Conservation (phyloP, 495 filamentous ascomycete species). For the Neurospora hispaniola region DNA sequence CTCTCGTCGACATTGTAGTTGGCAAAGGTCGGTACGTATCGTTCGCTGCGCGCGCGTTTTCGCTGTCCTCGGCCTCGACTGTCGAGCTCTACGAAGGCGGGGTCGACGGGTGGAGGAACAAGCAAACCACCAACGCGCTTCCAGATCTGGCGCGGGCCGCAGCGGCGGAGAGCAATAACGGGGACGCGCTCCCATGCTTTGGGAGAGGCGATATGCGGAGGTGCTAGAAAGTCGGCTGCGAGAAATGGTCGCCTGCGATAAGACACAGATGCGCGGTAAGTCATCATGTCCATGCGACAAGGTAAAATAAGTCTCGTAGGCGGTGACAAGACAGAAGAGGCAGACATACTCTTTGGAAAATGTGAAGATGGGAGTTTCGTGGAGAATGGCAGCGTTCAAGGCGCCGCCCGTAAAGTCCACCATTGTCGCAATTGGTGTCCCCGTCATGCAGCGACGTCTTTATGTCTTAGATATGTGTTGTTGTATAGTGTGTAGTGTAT, state of each 20-base stretch:
- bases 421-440: background rate
- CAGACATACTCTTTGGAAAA: background rate
- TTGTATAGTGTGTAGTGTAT: background rate
- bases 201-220: conserved; percentile 10
- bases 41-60: conserved; percentile 15
- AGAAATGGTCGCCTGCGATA: conserved; percentile 11
- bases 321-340: background rate
- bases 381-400: background rate
- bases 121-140: conserved; percentile 19
- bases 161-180: conserved; percentile 8
- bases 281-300: background rate
- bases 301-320: background rate
- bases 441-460: background rate
- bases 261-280: conserved; percentile 1
- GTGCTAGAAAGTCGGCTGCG: conserved; percentile 11
- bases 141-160: conserved; percentile 19
- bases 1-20: conserved; percentile 14
- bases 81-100: conserved; percentile 17
- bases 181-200: conserved; percentile 23
- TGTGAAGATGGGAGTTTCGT: background rate
- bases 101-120: background rate
- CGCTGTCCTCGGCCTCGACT: conserved; percentile 10
- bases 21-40: conserved; percentile 12
- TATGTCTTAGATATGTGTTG: background rate
- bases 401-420: background rate